Base-by-base conservation (phyloP, 208 protist genomes). In the Leishmania turanica region DNA sequence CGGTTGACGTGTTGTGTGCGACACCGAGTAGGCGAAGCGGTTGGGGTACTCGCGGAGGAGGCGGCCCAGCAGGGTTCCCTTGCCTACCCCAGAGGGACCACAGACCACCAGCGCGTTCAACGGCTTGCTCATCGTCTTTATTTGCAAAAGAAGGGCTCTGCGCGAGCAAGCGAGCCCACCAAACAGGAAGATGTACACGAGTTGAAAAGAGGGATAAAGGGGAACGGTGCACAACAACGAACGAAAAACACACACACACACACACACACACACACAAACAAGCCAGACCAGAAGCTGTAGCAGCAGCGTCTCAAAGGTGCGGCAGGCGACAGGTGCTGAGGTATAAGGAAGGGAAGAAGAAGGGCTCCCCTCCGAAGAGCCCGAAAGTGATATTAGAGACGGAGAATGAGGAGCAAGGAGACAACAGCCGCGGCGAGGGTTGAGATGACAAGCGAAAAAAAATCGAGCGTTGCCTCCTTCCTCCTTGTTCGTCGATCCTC, bases 21-120 rank as follows among this genome's bases (percentile, higher is more conserved):
- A 98, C 66, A 99, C 92, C 60, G 91, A 97, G 82, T 98, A 98
- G 74, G 92, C 96, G 78, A 99, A 98, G 58, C 69, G 82, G 45
- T 87, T 84, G 13, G 90, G 83, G 75, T 89, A 96, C 56, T 95
- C 89, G 49, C 54, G 80, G 74, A 98, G 88, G 42, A 99, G 91
- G 21, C 89, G 87, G 54, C 89, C 81, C 75, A 99, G 83, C 47
- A 99, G 91, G 60, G 98, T 98, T 51, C 94, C 90, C 86, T 99
- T 99, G 71, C 98, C 98, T 4, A 98, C 96, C 51, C 98, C 98
- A 31, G 90, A 95, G 9, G 98, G 98, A 0, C 98, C 98, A 80
- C 92, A 96, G 45, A 99, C 80, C 40, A 98, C 93, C 73, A 99
- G 86, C 27, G 92, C 93, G 64, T 97, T 89, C 37, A 98, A 83